These are phyloP conservation scores for Thinopyrum elongatum DNA, from an alignment of 176 grass and related monocot species.

Conservation along the genomic window DNA sequence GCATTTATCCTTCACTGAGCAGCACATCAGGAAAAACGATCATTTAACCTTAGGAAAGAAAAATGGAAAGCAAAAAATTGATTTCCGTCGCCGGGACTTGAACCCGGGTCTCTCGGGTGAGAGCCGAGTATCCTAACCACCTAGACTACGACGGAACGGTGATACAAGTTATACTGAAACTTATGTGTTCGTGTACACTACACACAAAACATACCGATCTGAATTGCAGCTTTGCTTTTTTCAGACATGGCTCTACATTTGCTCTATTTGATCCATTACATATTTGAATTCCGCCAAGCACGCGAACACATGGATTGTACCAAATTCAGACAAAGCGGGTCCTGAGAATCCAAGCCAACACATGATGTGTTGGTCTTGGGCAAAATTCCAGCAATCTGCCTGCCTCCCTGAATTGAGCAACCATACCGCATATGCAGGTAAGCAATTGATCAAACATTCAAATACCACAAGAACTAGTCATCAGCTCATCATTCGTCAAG, in stretches of 20 bases:
- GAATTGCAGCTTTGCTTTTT: no score
- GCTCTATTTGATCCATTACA: neutral
- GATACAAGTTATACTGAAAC: rapidly evolving
- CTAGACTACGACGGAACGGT: conserved; percentile 83
- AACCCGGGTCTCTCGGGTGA: conserved; percentile 97
- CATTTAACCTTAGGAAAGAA: neutral
- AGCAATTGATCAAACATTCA: neutral
- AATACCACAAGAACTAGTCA: no score
- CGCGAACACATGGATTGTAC: neutral
- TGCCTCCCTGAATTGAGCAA: neutral
- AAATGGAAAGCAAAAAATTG: no score
- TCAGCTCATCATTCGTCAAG: no score
- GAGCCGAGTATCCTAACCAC: conserved; percentile 98
- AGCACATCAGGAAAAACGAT: no score
- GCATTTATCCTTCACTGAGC: no score
- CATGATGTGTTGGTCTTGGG: no score
- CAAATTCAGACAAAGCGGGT: no score
- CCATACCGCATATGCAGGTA: neutral
- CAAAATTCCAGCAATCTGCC: no score
- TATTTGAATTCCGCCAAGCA: neutral
- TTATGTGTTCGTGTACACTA: rapidly evolving
- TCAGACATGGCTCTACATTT: neutral
- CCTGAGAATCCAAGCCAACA: no score
- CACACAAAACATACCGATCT: no score
- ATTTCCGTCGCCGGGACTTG: conserved; percentile 78